Base-by-base conservation (phyloP, 2,329 filamentous ascomycete species). In the Aspergillus bombycis region DNA sequence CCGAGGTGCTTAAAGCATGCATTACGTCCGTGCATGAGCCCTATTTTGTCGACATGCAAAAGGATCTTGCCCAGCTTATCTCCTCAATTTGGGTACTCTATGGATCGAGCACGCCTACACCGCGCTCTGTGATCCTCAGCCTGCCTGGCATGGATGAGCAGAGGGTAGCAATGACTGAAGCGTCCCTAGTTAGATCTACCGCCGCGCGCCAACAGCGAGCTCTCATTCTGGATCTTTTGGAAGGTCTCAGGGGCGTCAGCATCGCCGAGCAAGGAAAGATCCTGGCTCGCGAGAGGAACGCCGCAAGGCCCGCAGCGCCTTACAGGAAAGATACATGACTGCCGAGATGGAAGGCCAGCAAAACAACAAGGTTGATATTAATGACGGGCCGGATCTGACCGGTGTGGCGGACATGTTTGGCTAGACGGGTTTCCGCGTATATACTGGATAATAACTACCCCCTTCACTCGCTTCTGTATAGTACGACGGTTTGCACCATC, bases 11-110 rank as follows among this genome's bases (percentile, higher is more conserved):
- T 57, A 92, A 94, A 80, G 93, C 93, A 0, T 94, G 91, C 72
- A 92, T 97, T 75, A 92, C 90, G 1, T 96, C 92, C 2, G 88
- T 99, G 57, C 92, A 98, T 78, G 95, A 99, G 69, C 90, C 93
- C 0, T 97, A 98, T 78, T 99, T 98, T 78, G 94, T 97, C 38
- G 95, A 99, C 70, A 87, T 96, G 66, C 95, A 99, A 73, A 94
- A 94, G 75, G 94, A 99, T 58, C 85, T 99, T 26, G 94, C 93
- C 0, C 87, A 89, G 26, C 84, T 98, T 43, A 97, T 99, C 65
- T 94, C 94, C 0, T 87, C 89, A 4, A 95, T 98, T 65, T 84
- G 97, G 70, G 85, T 90, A 10, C 86, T 91, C 65, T 97, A 97
- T 75, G 87, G 88, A 14, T 82, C 86, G 0, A 78, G 86, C 36